Percentiles rank a stretch among this genome's conserved stretches.
phyloP scores from a whole-genome alignment of 2,329 filamentous ascomycete genomes.

The Fusarium palustre region DNA sequence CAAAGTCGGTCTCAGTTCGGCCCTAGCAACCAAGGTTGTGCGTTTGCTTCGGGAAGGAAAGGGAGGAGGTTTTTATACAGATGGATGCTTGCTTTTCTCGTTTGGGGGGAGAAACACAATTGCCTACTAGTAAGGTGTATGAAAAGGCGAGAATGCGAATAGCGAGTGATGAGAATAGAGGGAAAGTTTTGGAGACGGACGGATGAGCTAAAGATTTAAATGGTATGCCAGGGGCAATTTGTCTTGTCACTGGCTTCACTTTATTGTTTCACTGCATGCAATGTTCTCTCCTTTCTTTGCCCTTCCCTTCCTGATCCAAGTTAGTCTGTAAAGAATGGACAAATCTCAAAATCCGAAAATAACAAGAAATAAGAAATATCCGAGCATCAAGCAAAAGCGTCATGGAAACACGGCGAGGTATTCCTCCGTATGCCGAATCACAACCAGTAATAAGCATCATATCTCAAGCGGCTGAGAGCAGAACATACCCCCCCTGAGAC shows the following conservation, averaged over 20 bases:
- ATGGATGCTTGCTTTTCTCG: conserved; percentile 12
- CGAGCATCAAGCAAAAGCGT: not conserved
- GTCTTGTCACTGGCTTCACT: not conserved
- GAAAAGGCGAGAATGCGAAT: not conserved
- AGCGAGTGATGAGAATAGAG: not conserved
- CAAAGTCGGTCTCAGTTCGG: not conserved
- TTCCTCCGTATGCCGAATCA: conserved; percentile 32
- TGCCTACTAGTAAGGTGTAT: not conserved
- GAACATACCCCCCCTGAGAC: not conserved
- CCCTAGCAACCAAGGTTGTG: not conserved
- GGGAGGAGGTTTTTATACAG: not conserved
- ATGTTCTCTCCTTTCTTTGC: not conserved
- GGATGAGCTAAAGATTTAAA: conserved; percentile 14
- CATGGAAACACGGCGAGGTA: conserved; percentile 19
- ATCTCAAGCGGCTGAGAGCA: not conserved
- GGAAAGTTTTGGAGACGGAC: not conserved
- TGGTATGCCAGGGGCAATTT: conserved; percentile 13
- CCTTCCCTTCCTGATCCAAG: not conserved
- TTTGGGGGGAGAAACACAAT: not conserved
- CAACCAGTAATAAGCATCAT: conserved; percentile 5
- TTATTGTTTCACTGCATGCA: not conserved
- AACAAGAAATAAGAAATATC: not conserved
- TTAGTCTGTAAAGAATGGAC: not conserved
- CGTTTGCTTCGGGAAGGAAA: conserved; percentile 6
- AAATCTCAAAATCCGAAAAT: conserved; percentile 9